Base-by-base conservation (phyloP, 2,329 filamentous ascomycete genomes). In the Sordariomycetes sp. region DNA sequence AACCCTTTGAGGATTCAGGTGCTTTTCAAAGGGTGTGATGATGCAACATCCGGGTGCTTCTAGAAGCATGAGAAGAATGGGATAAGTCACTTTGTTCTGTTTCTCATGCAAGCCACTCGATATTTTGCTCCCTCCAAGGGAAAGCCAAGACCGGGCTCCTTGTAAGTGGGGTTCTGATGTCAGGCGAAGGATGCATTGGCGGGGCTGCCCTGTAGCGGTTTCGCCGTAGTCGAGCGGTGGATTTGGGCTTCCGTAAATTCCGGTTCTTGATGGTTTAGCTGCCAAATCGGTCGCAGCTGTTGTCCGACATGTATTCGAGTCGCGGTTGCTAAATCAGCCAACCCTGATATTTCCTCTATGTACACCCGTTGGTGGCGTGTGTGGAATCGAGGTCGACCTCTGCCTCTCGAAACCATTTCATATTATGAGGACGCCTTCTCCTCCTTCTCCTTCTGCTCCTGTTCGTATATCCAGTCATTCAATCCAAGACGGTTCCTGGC, bases 391-490 rank as follows among this genome's bases (percentile, higher is more conserved):
- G 8, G 20, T n/a, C 20, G n/a, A 24, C 11, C 22, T 22, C 7
- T 20, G 46, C 20, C 46, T n/a, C 46, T n/a, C 46, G 20, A 24
- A 22, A 22, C 11, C 20, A 7, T 14, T 12, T 12, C 11, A 22
- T 24, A 8, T 22, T 18, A 40, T n/a, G n/a, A 37, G n/a, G n/a
- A 16, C 18, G 40, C n/a, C 18, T 46, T 37, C 20, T 55, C 54
- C 20, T 24, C 46, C 46, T 51, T 81, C 64, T 81, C 76, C 59
- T 80, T 78, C 66, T 93, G 85, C 1, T 86, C 83, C 70, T 89
- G 81, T 74, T 97, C 92, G 72, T 93, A 94, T 62, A 99, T 85
- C 94, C 94, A 99, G 73, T 99, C 94, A 68, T 99, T 99, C 60
- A 97, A 75, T 32, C 93, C 93, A 58, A 82, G 82, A 61, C 87